These are phyloP conservation scores for Aureobasidium melanogenum DNA, from an alignment of 2,329 filamentous ascomycete species.

Conservation along the genomic window DNA sequence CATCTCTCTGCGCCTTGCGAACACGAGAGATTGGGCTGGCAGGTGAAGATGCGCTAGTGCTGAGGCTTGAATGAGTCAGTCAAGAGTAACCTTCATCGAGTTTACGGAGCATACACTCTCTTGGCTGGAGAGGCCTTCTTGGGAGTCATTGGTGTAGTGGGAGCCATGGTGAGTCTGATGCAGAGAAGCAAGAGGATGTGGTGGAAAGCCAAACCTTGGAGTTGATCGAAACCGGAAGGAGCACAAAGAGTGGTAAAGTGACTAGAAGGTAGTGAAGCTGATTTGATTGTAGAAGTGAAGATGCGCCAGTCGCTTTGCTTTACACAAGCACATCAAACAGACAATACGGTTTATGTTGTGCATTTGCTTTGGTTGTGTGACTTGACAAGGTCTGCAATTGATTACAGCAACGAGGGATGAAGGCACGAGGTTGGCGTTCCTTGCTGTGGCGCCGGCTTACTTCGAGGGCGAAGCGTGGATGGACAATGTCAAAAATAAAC, in stretches of 20 bases:
- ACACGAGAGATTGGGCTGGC: not conserved
- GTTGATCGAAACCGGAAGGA: not conserved
- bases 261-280: not conserved
- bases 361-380: too few relatives aligned
- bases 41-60: not conserved
- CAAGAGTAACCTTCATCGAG: too few relatives aligned
- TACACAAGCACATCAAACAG: not conserved
- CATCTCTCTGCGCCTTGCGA: not conserved
- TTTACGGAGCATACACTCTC: not conserved
- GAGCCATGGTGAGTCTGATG: not conserved
- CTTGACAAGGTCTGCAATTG: not conserved
- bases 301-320: not conserved
- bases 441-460: too few relatives aligned
- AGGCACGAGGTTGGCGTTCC: not conserved
- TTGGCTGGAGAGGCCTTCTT: not conserved
- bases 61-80: not conserved
- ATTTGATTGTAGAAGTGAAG: not conserved
- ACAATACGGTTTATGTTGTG: too few relatives aligned
- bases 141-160: not conserved
- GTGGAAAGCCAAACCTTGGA: not conserved
- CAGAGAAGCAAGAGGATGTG: not conserved
- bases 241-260: not conserved
- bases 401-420: not conserved
- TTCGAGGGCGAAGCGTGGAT: not conserved
- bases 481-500: not conserved